phyloP scores from a whole-genome alignment of 352 stramenopile species.

The Thalassiosira hispida region DNA sequence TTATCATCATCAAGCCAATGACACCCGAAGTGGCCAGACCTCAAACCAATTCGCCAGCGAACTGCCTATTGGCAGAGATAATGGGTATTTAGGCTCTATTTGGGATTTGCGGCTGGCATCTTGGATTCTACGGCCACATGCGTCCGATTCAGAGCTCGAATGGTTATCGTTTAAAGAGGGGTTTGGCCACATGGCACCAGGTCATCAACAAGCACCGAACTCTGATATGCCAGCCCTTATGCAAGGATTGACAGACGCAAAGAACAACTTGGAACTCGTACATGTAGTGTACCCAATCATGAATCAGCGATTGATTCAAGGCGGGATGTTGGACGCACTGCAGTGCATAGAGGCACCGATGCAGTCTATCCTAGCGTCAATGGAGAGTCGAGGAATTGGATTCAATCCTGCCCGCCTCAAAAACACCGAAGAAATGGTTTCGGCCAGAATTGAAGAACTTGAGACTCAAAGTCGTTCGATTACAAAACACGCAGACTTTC shows the following conservation, averaged over 20 bases:
- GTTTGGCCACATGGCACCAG: slow-evolving; percentile 47
- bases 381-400: slow-evolving; percentile 61
- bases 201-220: slow-evolving; percentile 10
- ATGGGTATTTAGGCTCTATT: slow-evolving; percentile 45
- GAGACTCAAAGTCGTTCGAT: slow-evolving; percentile 37
- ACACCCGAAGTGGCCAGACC: background rate
- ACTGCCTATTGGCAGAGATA: background rate
- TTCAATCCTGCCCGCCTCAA: slow-evolving; percentile 49
- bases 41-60: background rate
- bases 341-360: slow-evolving; percentile 58
- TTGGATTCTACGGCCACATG: slow-evolving; percentile 57
- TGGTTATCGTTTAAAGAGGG: slow-evolving; percentile 40
- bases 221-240: slow-evolving; percentile 25
- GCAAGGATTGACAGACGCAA: slow-evolving; percentile 37
- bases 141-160: slow-evolving; percentile 45
- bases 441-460: slow-evolving; percentile 36
- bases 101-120: slow-evolving; percentile 56
- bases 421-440: slow-evolving; percentile 38
- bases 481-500: slow-evolving; percentile 45
- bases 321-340: slow-evolving; percentile 41
- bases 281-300: slow-evolving; percentile 49
- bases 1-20: slow-evolving; percentile 50
- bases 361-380: slow-evolving; percentile 51
- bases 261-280: slow-evolving; percentile 43
- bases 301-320: slow-evolving; percentile 32